Base-by-base conservation (phyloP, 495 filamentous ascomycete genomes). In the Entonaema liquescens region DNA sequence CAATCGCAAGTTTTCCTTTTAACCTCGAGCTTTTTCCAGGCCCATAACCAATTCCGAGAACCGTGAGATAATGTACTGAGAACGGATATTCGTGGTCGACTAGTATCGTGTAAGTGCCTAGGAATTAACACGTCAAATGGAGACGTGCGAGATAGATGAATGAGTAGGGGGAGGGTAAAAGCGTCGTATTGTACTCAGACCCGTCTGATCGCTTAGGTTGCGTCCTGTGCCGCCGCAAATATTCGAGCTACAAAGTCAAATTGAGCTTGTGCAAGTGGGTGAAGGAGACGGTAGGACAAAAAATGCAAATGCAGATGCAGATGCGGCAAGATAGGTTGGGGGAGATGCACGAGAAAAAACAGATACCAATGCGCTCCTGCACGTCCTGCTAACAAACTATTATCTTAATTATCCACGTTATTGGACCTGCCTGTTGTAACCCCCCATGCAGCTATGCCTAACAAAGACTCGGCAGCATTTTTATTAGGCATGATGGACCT, bases 381-480 rank as follows among this genome's bases (percentile, higher is more conserved):
- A 53, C 26, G 42, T 47, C 17, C 42, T 47, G 23, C 49, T 53
- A 53, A 65, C 70, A 33, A 62, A 69, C 65, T 73, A 73, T 69
- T 73, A 42, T 69, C 65, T 73, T 73, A 47, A 73, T 73, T 73
- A 73, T 58, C 70, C 65, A 73, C 70, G 70, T 73, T 73, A 73
- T 73, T 73, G 65, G 70, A 68, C 70, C 65, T 73, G 42, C 40
- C 65, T 52, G 65, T 62, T 69, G 62, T 19, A 65, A 69, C 65
- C 65, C 65, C 61, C 70, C 70, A 73, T 73, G 70, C 70, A 73
- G 65, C 70, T 73, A 73, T 73, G 70, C 70, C 65, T 73, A 73
- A 73, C 65, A 69, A 65, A 69, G 35, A 65, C 53, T 73, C 61
- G 62, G 62, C 70, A 69, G 57, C 65, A 62, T 68, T 72, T 68